phyloP scores from a whole-genome alignment of 75 land plant genomes.

The Picea sitchensis region DNA sequence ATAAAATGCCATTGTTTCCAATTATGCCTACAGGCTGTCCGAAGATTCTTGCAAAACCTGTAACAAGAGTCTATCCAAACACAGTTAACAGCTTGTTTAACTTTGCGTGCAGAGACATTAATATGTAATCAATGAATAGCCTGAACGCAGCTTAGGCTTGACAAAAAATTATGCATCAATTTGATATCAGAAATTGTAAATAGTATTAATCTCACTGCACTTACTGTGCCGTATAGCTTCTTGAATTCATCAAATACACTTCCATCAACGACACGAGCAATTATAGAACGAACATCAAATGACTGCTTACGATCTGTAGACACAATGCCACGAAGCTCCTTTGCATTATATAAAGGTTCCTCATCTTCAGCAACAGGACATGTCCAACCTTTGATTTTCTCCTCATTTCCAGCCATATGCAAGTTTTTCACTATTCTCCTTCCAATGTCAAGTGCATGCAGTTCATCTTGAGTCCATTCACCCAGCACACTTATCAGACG shows the following conservation, averaged over 20 bases:
- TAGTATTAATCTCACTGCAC: conserved; percentile 17
- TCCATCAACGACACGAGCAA: conserved; percentile 97
- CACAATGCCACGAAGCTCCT: conserved; percentile 84
- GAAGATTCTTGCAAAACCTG: conserved; percentile 89
- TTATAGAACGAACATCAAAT: conserved; percentile 86
- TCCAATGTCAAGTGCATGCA: conserved; percentile 92
- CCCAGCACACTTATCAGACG: not conserved
- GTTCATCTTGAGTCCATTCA: conserved; percentile 63
- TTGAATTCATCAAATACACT: conserved; percentile 99
- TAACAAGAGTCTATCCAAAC: conserved; percentile 82
- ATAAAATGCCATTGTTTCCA: conserved; percentile 97
- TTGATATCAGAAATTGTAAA: not conserved
- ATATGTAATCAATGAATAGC: not conserved
- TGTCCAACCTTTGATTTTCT: conserved; percentile 7
- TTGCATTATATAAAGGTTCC: conserved; percentile 83
- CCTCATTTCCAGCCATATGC: conserved; percentile 73
- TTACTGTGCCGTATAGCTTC: conserved; percentile 96
- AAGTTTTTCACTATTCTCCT: conserved; percentile 82
- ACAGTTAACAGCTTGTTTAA: conserved; percentile 2
- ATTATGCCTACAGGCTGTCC: conserved; percentile 96
- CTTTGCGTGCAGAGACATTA: not conserved
- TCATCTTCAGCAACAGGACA: conserved; percentile 24
- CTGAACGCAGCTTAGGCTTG: not conserved
- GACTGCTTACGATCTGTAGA: conserved; percentile 75
- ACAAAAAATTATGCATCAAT: not conserved